Evolutionary conservation across 495 filamentous ascomycete species (phyloP), one percentile per base, ranked within the genome.

Genomic region (Penicillium longicatenatum): DNA sequence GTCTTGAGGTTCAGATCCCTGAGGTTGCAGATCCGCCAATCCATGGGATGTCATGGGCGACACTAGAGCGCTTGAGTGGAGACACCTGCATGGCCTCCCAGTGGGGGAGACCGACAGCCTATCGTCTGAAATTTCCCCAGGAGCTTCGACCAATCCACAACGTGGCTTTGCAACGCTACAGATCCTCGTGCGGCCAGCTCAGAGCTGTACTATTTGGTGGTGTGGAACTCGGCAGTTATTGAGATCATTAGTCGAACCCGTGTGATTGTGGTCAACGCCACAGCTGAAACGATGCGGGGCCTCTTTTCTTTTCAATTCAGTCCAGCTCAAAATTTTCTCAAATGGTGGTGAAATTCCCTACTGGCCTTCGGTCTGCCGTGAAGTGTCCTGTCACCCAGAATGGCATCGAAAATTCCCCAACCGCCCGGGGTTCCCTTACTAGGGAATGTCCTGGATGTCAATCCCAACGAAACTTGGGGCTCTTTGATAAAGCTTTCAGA

Each of bases 401-500:
- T 80, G 78, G 56, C 76, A 35, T 63, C 64, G 16, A 64, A 72
- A 19, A 89, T 90, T 55, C 88, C 88, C 10, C 76, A 82, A 54
- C 88, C 88, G 22, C 82, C 83, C 17, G 86, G 86, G 6, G 59
- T 90, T 17, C 88, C 88, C 0, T 55, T 91, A 26, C 61, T 91
- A 6, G 89, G 89, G 1, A 91, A 91, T 64, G 65, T 90, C 39
- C 81, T 83, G 31, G 82, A 88, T 51, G 61, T 91, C 49, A 77
- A 88, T 57, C 75, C 80, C 2, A 79, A 70, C 45, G 82, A 90
- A 50, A 84, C 85, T 8, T 84, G 84, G 80, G 75, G 72, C 48
- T 87, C 85, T 3, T 75, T 91, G 14, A 80, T 82, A 65, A 78
- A 80, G 12, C 72, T 92, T 14, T 80, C 86, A 12, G 82, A 85